Base-by-base conservation (phyloP, 2,329 filamentous ascomycete species). In the Bretziella fagacearum region DNA sequence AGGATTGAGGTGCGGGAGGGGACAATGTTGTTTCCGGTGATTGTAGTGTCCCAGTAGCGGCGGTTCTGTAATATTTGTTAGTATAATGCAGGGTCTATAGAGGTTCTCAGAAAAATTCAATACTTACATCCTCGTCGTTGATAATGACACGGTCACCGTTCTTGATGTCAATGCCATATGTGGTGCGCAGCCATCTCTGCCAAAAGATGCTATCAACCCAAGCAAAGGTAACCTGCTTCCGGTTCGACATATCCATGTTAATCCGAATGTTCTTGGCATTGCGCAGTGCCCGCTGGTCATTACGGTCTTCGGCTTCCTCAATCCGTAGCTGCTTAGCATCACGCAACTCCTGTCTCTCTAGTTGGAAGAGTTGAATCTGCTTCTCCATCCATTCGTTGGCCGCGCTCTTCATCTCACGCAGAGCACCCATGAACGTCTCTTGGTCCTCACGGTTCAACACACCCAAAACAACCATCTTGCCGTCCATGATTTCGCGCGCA, bases 321-420 rank as follows among this genome's bases (percentile, higher is more conserved):
- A 98, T 91, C 41, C 89, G 79, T 53, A 95, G 70, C 61, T 96
- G 86, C 67, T 98, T 98, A 4, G 86, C 79, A 61, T 96, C 87
- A 45, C 91, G 80, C 42, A 95, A 71, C 62, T 94, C 91, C 65
- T 95, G 85, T 49, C 89, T 73, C 63, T 96, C 89, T 13, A 93
- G 75, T 60, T 94, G 84, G 69, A 94, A 95, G 32, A 85, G 72
- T 55, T 89, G 79, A 15, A 84, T 81, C 63, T 95, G 84, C 65
- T 93, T 91, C 61, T 96, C 89, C 74, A 96, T 94, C 87, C 91
- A 98, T 62, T 96, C 91, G 51, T 87, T 73, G 6, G 91, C 91
- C 1, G 91, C 91, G 54, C 81, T 89, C 73, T 96, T 96, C 65
- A 98, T 78, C 64, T 98, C 93, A 27, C 81, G 78, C 60, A 84